These are phyloP conservation scores for Rhododendron griersonianum DNA, from an alignment of 148 eudicot species.

Conservation along the genomic window DNA sequence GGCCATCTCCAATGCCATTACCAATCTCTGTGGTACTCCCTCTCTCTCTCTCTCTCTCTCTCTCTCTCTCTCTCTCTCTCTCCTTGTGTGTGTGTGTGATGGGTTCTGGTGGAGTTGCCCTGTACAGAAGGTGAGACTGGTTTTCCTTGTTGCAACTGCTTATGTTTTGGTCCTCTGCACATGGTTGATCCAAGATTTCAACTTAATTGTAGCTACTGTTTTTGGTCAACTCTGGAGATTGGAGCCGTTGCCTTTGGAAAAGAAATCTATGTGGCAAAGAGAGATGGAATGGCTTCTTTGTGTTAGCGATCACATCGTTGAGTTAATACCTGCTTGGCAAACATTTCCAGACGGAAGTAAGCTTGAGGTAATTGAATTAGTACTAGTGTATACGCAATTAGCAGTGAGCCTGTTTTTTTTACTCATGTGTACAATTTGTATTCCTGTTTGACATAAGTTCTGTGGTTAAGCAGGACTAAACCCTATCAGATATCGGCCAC, in stretches of 20 bases:
- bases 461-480: not conserved
- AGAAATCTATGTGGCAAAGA: conserved; percentile 89
- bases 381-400: not conserved
- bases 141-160: not conserved
- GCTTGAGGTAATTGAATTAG: conserved; percentile 60
- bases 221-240: conserved; percentile 97
- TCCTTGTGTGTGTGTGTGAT: not conserved
- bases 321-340: conserved; percentile 84
- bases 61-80: not conserved
- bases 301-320: conserved; percentile 93
- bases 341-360: conserved; percentile 83
- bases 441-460: not conserved
- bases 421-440: not conserved
- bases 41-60: not conserved
- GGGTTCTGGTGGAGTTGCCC: not conserved
- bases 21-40: conserved; percentile 75
- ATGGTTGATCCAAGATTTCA: not conserved
- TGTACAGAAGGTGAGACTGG: not conserved
- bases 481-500: not conserved
- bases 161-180: not conserved
- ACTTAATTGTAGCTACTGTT: conserved; percentile 46
- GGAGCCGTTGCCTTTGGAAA: conserved; percentile 75
- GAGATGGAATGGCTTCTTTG: conserved; percentile 92
- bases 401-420: not conserved
- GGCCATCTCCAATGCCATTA: conserved; percentile 89